Evolutionary conservation across 257 asterid species (phyloP), one percentile per base, ranked within the genome.

Genomic region (Solanum habrochaites): DNA sequence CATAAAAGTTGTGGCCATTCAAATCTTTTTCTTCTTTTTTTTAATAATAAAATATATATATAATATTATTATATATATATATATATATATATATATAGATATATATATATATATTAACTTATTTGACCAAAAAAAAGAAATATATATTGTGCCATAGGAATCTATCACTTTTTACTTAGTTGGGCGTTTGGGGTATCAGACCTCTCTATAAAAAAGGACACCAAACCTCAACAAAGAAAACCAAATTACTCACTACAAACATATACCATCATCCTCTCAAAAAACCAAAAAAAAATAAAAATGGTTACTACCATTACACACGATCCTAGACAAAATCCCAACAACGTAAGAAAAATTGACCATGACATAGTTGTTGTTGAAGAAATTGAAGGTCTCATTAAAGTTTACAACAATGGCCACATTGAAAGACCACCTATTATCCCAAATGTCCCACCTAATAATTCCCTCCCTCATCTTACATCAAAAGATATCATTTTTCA

Each of bases 351-450:
- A 20, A 83, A 64, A 14, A 2, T 40, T 9, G 78, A 84, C 15
- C 27, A 29, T 40, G 86, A 80, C 67, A 21, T 42, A 25, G 62
- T 27, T 70, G 60, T 84, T 12, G 32, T 47, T 2, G 66, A 84
- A 84, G 87, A 84, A 67, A 18, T 84, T 47, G 87, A 84, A 10
- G 87, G 87, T 27, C 66, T 66, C 12, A 84, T 84, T n/a, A 84
- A 67, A 70, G 9, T 84, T 42, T 84, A 84, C 87, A 84, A 67
- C 66, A 32, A 84, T 84, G 87, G 87, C 31, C 87, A 47, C 8
- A 16, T 84, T 23, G 87, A 84, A 67, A 67, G 87, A 84, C 7
- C 66, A 43, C 78, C 40, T 15, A 27, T 84, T 39, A 66, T 84
- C 42, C 81, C 81, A 32, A 27, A 27, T 62, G 81, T 67, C 32